Percentiles rank a stretch among this genome's conserved stretches.
These are phyloP conservation scores for Breynia disticha DNA, from an alignment of 441 rosid species.

Conservation along the genomic window DNA sequence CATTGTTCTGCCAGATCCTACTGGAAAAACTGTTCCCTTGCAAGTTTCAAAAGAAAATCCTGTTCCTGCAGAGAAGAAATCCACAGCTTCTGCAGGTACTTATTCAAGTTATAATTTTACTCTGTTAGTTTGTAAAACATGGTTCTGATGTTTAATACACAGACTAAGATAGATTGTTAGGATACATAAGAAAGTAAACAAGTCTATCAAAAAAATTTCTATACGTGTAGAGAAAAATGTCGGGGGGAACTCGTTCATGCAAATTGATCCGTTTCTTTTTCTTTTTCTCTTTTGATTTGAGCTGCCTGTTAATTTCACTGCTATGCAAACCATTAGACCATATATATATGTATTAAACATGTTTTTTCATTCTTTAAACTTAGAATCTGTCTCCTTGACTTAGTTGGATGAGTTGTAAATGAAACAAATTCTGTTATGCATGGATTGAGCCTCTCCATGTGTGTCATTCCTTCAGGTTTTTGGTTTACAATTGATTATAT, in stretches of 20 bases:
- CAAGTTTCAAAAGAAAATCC: slow-evolving; percentile 24
- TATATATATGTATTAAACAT: not conserved
- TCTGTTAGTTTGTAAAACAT: not conserved
- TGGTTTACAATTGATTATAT: not conserved
- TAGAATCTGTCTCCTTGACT: no score
- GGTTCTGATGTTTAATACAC: no score
- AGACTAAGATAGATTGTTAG: no score
- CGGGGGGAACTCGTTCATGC: not conserved
- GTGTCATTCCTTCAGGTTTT: not conserved
- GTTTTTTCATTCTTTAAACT: not conserved
- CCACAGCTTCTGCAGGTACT: slow-evolving; percentile 38
- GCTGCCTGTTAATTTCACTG: not conserved
- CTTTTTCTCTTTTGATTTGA: not conserved
- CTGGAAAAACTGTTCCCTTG: slow-evolving; percentile 23
- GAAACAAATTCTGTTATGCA: no score
- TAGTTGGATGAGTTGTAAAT: no score
- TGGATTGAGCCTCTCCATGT: no score
- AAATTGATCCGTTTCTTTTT: not conserved
- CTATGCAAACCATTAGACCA: not conserved
- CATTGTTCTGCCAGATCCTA: slow-evolving; percentile 35
- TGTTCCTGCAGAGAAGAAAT: slow-evolving; percentile 26
- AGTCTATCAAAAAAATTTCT: no score
- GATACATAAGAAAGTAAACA: no score
- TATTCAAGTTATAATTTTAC: not conserved
- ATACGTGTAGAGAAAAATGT: not conserved